Conservation (phyloP, 306 rosid genomes). For the Senna siamea region DNA sequence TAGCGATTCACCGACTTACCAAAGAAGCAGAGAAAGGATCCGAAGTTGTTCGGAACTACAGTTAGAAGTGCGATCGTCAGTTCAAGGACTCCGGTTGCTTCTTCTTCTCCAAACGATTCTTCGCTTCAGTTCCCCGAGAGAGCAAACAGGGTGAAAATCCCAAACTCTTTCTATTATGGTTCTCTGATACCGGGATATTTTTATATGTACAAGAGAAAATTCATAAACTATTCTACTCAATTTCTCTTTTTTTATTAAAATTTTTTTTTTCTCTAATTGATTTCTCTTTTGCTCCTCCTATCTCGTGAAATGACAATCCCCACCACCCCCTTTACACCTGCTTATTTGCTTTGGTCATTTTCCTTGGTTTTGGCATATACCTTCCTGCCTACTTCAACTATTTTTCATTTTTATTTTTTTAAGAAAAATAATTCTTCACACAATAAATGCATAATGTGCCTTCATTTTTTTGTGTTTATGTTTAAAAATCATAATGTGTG, state of each 20-base stretch:
- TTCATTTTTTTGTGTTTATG: not conserved
- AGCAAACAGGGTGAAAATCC: not conserved
- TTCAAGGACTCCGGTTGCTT: constrained; percentile 28
- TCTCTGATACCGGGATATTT: constrained; percentile 18
- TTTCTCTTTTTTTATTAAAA: constrained; percentile 27
- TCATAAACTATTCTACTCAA: constrained; percentile 37
- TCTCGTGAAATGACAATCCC: constrained; percentile 5
- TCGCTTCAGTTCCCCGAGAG: constrained; percentile 32
- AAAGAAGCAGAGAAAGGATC: constrained; percentile 43
- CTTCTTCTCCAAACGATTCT: constrained; percentile 35
- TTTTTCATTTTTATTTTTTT: not conserved
- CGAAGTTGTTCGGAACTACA: constrained; percentile 31
- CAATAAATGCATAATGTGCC: not conserved
- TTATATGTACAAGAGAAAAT: constrained; percentile 7
- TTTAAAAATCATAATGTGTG: too few species aligned
- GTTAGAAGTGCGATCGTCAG: constrained; percentile 40
- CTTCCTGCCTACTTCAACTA: constrained; percentile 2
- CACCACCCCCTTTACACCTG: not conserved
- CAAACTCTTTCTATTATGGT: not conserved
- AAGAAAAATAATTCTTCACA: not conserved
- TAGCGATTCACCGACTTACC: constrained; percentile 43
- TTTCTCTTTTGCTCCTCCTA: not conserved
- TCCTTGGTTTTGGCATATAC: constrained; percentile 17
- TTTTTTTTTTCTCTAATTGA: too few species aligned
- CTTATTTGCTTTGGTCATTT: too few species aligned